Conservation (phyloP, 2,329 filamentous ascomycete species). For the Clarireedia homoeocarpa region DNA sequence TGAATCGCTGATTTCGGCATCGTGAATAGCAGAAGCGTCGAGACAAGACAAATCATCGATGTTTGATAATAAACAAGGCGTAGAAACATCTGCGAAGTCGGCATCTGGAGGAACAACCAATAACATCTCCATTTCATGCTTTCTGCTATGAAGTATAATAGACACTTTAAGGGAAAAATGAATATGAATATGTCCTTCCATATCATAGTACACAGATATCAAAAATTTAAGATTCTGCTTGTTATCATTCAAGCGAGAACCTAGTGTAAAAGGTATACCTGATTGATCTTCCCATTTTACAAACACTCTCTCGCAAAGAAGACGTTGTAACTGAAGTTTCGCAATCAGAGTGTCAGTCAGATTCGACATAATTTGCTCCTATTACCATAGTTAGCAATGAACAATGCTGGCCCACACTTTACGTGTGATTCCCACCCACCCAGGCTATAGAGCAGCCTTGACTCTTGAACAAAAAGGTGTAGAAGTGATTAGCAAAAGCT, state of each 20-base stretch:
- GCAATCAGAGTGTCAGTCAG: background rate
- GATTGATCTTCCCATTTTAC: background rate
- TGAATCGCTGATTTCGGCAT: background rate
- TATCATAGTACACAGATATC: no score
- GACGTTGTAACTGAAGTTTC: background rate
- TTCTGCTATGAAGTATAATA: background rate
- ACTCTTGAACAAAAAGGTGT: background rate
- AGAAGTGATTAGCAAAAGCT: background rate
- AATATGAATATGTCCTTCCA: background rate
- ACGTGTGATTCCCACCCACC: conserved; percentile 1
- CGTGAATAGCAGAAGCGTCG: background rate
- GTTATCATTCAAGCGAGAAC: no score
- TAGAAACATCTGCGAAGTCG: background rate
- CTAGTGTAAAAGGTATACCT: background rate
- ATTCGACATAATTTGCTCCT: background rate
- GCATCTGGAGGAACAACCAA: background rate
- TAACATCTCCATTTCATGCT: background rate
- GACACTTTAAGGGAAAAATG: background rate
- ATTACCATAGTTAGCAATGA: background rate
- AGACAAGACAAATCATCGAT: background rate
- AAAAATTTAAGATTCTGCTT: no score
- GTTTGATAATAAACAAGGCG: background rate
- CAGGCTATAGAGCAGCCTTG: conserved; percentile 6
- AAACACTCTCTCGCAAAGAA: background rate
- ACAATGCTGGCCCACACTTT: background rate